A percentile compares a stretch with the other conserved stretches of the same genome.
These are phyloP conservation scores for Sphaerulina musiva DNA, from an alignment of 2,329 filamentous ascomycete genomes.

Conservation along the genomic window DNA sequence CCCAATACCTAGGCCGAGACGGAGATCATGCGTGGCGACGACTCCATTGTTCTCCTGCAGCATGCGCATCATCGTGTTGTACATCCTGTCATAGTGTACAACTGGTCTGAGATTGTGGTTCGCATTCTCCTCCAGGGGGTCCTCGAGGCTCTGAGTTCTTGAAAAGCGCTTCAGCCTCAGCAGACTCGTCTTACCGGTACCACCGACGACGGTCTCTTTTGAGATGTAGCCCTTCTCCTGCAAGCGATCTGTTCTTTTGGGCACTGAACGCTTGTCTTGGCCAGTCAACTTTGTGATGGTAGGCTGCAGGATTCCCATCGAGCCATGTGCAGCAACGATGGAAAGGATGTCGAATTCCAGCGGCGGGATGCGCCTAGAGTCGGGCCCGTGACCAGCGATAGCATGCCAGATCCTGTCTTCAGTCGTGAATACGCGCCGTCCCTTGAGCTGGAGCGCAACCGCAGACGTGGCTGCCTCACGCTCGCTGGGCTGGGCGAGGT, in stretches of 20 bases:
- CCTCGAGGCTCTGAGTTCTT: slow-evolving; percentile 18
- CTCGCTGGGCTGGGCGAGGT: slow-evolving; percentile 34
- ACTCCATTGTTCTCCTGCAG: slow-evolving; percentile 46
- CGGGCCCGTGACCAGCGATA: slow-evolving; percentile 54
- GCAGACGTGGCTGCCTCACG: slow-evolving; percentile 10
- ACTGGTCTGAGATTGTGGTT: slow-evolving; percentile 18
- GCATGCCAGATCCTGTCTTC: slow-evolving; percentile 54
- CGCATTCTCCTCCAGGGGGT: slow-evolving; percentile 4
- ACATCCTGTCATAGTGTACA: slow-evolving; percentile 45
- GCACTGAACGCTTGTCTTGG: slow-evolving; percentile 60
- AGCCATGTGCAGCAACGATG: slow-evolving; percentile 51
- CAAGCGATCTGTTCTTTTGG: slow-evolving; percentile 53
- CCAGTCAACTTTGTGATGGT: slow-evolving; percentile 50
- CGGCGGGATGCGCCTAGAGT: slow-evolving; percentile 47
- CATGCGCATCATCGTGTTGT: slow-evolving; percentile 43
- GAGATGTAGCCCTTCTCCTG: slow-evolving; percentile 55
- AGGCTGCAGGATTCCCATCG: slow-evolving; percentile 52
- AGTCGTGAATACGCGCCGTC: slow-evolving; percentile 45
- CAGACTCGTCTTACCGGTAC: slow-evolving; percentile 50
- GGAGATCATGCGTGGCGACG: slow-evolving; percentile 49
- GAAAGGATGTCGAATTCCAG: slow-evolving; percentile 53
- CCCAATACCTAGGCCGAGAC: slow-evolving; percentile 38
- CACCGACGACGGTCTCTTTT: slow-evolving; percentile 47
- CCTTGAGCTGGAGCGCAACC: slow-evolving; percentile 8
- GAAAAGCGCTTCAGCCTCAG: slow-evolving; percentile 48